phyloP scores from a whole-genome alignment of 768 basidiomycete species.

The Boletus rufocinnamomeus region DNA sequence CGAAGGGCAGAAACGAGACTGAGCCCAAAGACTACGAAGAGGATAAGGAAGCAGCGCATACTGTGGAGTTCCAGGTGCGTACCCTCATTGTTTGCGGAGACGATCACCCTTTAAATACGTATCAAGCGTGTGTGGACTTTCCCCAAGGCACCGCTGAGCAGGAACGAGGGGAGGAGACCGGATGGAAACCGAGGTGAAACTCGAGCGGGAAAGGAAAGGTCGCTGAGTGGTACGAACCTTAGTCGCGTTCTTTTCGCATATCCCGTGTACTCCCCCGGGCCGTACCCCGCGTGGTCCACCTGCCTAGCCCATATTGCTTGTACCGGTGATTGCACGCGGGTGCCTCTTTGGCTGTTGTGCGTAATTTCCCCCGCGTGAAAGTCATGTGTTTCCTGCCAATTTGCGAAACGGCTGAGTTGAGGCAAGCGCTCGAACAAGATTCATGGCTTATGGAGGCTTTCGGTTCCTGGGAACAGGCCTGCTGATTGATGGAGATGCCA shows the following conservation, averaged over 20 bases:
- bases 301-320: too few species aligned
- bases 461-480: not conserved
- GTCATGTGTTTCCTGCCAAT: not conserved
- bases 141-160: not conserved
- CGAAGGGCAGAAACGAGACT: slow-evolving; percentile 10
- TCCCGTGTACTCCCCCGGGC: not conserved
- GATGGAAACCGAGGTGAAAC: too few species aligned
- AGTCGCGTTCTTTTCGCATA: not conserved
- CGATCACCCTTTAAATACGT: not conserved
- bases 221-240: not conserved
- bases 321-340: too few species aligned
- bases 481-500: too few species aligned
- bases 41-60: not conserved
- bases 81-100: not conserved
- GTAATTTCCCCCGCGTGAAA: too few species aligned
- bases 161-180: not conserved
- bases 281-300: not conserved
- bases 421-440: not conserved
- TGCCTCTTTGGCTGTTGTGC: too few species aligned
- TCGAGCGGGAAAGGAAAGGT: too few species aligned
- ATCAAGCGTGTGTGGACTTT: not conserved
- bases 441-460: not conserved
- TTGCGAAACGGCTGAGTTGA: not conserved
- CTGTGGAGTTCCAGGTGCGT: not conserved
- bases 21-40: not conserved